phyloP scores from a whole-genome alignment of 2,329 filamentous ascomycete species.

The Decorospora gaudefroyi region DNA sequence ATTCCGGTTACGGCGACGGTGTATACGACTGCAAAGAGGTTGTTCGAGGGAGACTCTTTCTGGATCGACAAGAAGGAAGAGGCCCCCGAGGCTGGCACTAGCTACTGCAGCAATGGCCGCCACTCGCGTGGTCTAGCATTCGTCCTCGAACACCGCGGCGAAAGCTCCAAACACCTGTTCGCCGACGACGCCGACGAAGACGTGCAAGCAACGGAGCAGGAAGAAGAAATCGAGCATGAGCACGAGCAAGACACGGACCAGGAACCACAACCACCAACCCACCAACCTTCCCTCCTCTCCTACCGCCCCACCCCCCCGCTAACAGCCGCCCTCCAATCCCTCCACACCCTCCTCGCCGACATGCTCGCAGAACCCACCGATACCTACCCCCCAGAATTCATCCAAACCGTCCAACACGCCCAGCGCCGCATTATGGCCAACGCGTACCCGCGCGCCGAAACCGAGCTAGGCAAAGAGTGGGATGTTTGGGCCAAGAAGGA shows the following conservation, averaged over 20 bases:
- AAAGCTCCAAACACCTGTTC: constrained; percentile 17
- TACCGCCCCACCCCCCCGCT: constrained; percentile 4
- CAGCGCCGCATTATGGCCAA: neutral
- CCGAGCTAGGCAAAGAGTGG: constrained; percentile 2
- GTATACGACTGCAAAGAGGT: constrained; percentile 45
- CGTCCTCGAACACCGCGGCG: constrained; percentile 20
- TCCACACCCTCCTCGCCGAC: neutral
- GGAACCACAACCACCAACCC: neutral
- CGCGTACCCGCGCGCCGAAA: constrained; percentile 3
- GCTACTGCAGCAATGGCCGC: constrained; percentile 10
- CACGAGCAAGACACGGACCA: neutral
- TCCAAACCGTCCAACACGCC: neutral
- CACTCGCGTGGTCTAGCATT: constrained; percentile 33
- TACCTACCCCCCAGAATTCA: neutral
- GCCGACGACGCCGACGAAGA: constrained; percentile 8
- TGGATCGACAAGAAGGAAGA: constrained; percentile 21
- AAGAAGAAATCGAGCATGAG: neutral
- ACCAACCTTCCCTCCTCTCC: too few relatives aligned
- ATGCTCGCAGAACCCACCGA: constrained; percentile 3
- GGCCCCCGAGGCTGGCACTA: neutral
- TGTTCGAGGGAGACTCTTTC: constrained; percentile 45
- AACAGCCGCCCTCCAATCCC: constrained; percentile 1
- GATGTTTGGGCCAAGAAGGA: constrained; percentile 10
- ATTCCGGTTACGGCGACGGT: constrained; percentile 39
- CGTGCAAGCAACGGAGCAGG: neutral